A percentile compares a stretch with the other conserved stretches of the same genome.
Conservation (phyloP, 2,329 filamentous ascomycete species). For the Colletotrichum falcatum region DNA sequence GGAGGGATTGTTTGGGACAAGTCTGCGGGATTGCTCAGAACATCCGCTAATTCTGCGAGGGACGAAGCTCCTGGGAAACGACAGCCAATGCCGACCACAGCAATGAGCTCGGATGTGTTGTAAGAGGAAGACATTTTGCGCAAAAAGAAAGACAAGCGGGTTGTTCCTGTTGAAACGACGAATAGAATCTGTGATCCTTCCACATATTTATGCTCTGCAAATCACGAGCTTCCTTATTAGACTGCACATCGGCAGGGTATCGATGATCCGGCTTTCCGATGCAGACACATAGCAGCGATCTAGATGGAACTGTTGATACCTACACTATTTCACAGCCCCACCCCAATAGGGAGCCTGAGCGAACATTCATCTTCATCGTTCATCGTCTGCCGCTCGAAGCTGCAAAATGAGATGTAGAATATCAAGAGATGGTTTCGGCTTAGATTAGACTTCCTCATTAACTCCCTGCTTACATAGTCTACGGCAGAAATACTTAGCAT, state of each 20-base stretch:
- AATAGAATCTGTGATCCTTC: background rate
- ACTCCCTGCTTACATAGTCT: too few relatives aligned
- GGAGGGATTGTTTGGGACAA: conserved; percentile 45
- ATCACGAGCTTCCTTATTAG: too few relatives aligned
- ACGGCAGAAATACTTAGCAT: too few relatives aligned
- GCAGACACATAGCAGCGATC: background rate
- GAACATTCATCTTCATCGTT: background rate
- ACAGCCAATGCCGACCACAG: conserved; percentile 25
- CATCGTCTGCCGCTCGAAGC: background rate
- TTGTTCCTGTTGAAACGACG: background rate
- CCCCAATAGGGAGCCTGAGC: too few relatives aligned
- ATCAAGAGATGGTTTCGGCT: background rate
- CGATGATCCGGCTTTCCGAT: too few relatives aligned
- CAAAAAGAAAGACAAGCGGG: background rate
- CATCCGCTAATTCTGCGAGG: conserved; percentile 10
- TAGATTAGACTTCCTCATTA: too few relatives aligned
- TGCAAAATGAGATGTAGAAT: background rate
- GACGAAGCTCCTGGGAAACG: conserved; percentile 22
- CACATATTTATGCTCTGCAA: background rate
- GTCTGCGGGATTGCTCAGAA: background rate
- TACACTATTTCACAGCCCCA: too few relatives aligned
- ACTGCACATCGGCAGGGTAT: too few relatives aligned
- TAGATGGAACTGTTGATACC: background rate
- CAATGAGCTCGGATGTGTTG: conserved; percentile 14
- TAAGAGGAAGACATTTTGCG: background rate